Conservation (phyloP, 495 filamentous ascomycete genomes). For the Hypoxylon subgilvum region DNA sequence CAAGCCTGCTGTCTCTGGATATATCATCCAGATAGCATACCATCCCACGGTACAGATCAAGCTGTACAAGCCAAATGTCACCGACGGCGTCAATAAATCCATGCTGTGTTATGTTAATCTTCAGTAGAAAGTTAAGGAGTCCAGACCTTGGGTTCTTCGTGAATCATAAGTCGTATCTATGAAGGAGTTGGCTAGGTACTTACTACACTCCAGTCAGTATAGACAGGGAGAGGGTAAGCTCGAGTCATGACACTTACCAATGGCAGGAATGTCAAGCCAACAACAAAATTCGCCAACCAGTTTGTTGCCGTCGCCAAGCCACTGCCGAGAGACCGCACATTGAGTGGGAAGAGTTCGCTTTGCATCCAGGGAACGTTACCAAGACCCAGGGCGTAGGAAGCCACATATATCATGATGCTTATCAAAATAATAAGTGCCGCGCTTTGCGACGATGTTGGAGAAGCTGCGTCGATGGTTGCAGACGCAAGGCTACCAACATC, state of each 20-base stretch:
- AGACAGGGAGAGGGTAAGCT: background rate
- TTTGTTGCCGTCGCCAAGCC: slow-evolving; percentile 85
- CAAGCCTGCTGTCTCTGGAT: slow-evolving; percentile 84
- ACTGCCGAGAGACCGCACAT: slow-evolving; percentile 80
- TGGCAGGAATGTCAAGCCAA: slow-evolving; percentile 84
- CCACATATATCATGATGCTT: slow-evolving; percentile 81
- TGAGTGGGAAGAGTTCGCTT: slow-evolving; percentile 85
- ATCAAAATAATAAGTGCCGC: slow-evolving; percentile 65
- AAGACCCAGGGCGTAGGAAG: slow-evolving; percentile 83
- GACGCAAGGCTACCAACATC: slow-evolving; percentile 33
- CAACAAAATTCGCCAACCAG: slow-evolving; percentile 86
- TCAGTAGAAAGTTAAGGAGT: background rate
- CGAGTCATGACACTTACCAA: slow-evolving; percentile 48
- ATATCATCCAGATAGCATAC: slow-evolving; percentile 69
- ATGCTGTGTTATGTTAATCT: slow-evolving; percentile 51
- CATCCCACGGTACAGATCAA: slow-evolving; percentile 71
- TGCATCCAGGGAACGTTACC: slow-evolving; percentile 96
- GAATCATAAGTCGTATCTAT: background rate
- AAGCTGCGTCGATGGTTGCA: background rate
- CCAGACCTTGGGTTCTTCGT: background rate
- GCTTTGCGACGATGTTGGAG: slow-evolving; percentile 34
- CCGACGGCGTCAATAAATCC: slow-evolving; percentile 73
- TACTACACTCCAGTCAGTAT: slow-evolving; percentile 25
- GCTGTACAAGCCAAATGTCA: slow-evolving; percentile 80
- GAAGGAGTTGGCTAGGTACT: slow-evolving; percentile 8